Conservation (phyloP, 1,284 basidiomycete species). For the Exsudoporus floridanus region DNA sequence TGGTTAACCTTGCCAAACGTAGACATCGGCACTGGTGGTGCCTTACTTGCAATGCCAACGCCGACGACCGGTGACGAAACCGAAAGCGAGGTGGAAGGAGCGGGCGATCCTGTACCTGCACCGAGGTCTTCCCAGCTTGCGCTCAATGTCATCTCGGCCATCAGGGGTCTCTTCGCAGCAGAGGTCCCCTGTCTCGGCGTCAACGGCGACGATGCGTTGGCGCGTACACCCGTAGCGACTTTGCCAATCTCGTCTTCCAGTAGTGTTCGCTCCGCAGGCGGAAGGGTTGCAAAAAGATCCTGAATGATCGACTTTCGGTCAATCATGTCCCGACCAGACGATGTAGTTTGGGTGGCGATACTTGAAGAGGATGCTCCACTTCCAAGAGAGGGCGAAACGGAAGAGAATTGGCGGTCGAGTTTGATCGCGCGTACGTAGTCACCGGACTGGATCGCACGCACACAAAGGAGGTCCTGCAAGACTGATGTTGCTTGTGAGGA, state of each 20-base stretch:
- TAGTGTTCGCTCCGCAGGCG: conserved; percentile 54
- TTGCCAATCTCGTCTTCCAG: conserved; percentile 50
- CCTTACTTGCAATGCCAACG: conserved; percentile 6
- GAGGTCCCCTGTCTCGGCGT: conserved; percentile 8
- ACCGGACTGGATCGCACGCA: conserved; percentile 75
- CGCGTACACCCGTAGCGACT: conserved; percentile 20
- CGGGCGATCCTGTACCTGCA: conserved; percentile 10
- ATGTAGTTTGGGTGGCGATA: conserved; percentile 3
- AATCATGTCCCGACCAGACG: conserved; percentile 29
- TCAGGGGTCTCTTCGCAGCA: conserved; percentile 14
- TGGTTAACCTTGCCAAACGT: neutral
- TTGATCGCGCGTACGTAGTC: conserved; percentile 72
- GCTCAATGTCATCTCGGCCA: conserved; percentile 34
- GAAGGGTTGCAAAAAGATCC: conserved; percentile 60
- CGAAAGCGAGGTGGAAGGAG: conserved; percentile 7
- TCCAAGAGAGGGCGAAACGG: conserved; percentile 4
- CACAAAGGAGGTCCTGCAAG: conserved; percentile 79
- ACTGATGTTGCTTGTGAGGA: conserved; percentile 48
- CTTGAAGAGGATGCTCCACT: conserved; percentile 23
- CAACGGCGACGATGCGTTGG: conserved; percentile 8
- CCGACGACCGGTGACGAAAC: conserved; percentile 3
- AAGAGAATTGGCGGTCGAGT: conserved; percentile 65
- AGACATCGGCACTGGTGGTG: neutral
- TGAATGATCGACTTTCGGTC: conserved; percentile 68
- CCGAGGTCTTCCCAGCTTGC: conserved; percentile 53